A percentile compares a stretch with the other conserved stretches of the same genome.
Conservation (phyloP, 176 grass and related monocot genomes). For the Bromus sterilis region DNA sequence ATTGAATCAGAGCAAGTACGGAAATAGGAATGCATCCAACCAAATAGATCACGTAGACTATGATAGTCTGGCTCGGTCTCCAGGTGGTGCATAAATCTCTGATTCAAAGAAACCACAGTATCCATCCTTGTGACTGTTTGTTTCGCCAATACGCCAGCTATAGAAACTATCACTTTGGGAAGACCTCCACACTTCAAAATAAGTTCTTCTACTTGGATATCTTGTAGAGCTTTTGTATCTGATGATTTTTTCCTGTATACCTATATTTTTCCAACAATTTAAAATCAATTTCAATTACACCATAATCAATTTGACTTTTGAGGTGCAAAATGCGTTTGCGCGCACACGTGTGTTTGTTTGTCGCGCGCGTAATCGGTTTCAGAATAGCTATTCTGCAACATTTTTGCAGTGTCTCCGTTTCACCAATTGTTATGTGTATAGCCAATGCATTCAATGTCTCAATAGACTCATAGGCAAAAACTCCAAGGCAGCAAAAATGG, state of each 20-base stretch:
- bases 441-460: too few species aligned
- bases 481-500: too few species aligned
- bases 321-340: too few species aligned
- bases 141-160: not conserved
- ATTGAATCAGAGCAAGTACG: not conserved
- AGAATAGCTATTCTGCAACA: too few species aligned
- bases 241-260: not conserved
- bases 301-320: too few species aligned
- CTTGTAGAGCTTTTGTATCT: too few species aligned
- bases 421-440: too few species aligned
- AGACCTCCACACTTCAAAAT: constrained; percentile 25
- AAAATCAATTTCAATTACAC: not conserved
- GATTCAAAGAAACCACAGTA: not conserved
- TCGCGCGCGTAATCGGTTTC: too few species aligned
- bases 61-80: not conserved
- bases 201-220: not conserved
- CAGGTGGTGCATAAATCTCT: not conserved
- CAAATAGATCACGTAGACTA: not conserved
- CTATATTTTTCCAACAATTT: not conserved
- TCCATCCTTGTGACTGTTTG: not conserved
- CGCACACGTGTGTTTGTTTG: too few species aligned
- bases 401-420: too few species aligned
- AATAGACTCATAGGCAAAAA: too few species aligned
- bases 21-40: constrained; percentile 9
- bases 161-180: constrained; percentile 30